A percentile compares a stretch with the other conserved stretches of the same genome.
These are phyloP conservation scores for Eucalyptus tenuipes DNA, from an alignment of 345 rosid species.

Conservation along the genomic window DNA sequence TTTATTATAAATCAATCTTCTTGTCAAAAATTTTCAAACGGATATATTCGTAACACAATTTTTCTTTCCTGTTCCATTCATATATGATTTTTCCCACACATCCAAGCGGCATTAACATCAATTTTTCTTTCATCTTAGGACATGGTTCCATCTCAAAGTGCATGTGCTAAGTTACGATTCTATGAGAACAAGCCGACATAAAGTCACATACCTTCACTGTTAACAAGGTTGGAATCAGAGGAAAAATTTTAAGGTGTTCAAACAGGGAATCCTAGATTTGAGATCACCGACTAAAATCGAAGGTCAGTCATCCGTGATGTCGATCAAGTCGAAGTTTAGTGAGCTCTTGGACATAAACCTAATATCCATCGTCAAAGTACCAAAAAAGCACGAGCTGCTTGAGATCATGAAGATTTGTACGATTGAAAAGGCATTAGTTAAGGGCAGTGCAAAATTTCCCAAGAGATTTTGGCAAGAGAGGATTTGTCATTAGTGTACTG, in stretches of 20 bases:
- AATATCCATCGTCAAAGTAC: background rate
- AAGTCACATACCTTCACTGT: background rate
- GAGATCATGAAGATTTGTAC: background rate
- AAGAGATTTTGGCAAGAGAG: background rate
- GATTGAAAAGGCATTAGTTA: background rate
- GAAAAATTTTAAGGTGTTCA: background rate
- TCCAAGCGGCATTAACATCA: rapidly evolving
- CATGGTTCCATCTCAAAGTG: background rate
- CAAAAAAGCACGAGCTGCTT: background rate
- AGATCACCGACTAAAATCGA: background rate
- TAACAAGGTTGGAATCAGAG: background rate
- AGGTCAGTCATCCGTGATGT: background rate
- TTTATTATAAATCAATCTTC: too few relatives aligned
- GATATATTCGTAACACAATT: background rate
- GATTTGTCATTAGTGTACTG: rapidly evolving
- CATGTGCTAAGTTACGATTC: background rate
- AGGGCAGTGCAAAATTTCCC: rapidly evolving
- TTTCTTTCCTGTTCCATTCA: background rate
- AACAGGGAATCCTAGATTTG: background rate
- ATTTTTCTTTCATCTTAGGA: too few relatives aligned
- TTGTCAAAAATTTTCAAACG: too few relatives aligned
- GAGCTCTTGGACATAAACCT: background rate
- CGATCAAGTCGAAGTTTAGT: background rate
- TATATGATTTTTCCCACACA: background rate
- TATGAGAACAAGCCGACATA: background rate